Percentiles rank a stretch among this genome's conserved stretches.
Evolutionary conservation across 192 early-diverging fungal genomes (phyloP).

Genomic region (Coemansia sp.): DNA sequence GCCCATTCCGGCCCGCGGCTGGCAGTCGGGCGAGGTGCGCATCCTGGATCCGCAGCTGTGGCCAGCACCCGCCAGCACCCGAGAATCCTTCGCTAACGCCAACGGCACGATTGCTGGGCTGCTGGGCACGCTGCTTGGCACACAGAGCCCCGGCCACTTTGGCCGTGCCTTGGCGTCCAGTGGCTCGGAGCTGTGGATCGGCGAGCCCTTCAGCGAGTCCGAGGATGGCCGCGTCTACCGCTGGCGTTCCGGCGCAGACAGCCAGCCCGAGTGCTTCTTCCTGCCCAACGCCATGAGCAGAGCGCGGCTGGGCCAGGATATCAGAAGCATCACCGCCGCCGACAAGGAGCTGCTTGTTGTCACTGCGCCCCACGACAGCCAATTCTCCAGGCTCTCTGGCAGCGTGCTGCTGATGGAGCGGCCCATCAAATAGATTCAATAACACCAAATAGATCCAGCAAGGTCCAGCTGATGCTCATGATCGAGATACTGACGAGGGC

Average conservation of each 20-base stretch:
- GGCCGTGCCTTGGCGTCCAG: slow-evolving; percentile 41
- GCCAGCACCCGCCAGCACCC: neutral
- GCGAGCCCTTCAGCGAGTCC: slow-evolving; percentile 46
- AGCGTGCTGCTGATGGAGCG: slow-evolving; percentile 25
- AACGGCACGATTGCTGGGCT: slow-evolving; percentile 19
- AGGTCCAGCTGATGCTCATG: neutral
- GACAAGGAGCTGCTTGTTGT: slow-evolving; percentile 27
- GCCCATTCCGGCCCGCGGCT: slow-evolving; percentile 39
- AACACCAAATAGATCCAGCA: neutral
- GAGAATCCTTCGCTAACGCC: neutral
- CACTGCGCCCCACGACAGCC: slow-evolving; percentile 46
- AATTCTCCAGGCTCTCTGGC: slow-evolving; percentile 41
- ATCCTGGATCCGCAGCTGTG: slow-evolving; percentile 41
- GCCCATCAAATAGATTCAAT: neutral
- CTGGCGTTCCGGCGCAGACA: slow-evolving; percentile 18
- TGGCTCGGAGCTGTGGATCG: slow-evolving; percentile 43
- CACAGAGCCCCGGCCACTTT: slow-evolving; percentile 53
- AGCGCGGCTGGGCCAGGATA: slow-evolving; percentile 32
- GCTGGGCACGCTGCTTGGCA: slow-evolving; percentile 32
- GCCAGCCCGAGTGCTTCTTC: slow-evolving; percentile 24
- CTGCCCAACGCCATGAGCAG: slow-evolving; percentile 17
- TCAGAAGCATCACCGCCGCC: slow-evolving; percentile 2
- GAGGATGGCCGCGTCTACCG: slow-evolving; percentile 43
- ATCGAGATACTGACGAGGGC: too few relatives aligned
- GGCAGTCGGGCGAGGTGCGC: slow-evolving; percentile 55